Evolutionary conservation across 1,284 basidiomycete genomes (phyloP), one percentile per base, ranked within the genome.

Genomic region (Ceratobasidium sp.): DNA sequence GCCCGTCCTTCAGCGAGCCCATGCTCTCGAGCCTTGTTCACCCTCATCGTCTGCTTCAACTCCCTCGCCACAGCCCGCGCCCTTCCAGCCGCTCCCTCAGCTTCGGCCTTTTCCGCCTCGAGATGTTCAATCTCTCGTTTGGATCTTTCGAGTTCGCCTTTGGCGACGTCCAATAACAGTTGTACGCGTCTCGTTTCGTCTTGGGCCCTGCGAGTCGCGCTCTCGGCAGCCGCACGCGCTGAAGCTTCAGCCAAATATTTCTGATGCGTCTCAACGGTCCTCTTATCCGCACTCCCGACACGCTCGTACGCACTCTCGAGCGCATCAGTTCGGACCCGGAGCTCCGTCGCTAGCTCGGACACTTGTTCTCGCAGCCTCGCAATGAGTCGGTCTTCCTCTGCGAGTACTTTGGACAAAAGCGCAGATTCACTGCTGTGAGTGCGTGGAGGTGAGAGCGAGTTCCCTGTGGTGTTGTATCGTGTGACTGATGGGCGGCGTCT

Each of bases 191-290:
- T 84, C 18, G 89, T 82, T 70, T 88, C 87, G 40, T 87, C 87
- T 81, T 51, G 70, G 15, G 58, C 70, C 26, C 13, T 12, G 23
- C 90, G 85, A 76, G 87, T 87, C 80, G 89, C 89, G 61, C 88
- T 86, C 83, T 91, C 90, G 82, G 90, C 85, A 42, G 84, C 82
- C 61, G 86, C 86, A 80, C 88, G 87, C 82, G 92, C 90, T 72
- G 87, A 86, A 15, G 23, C 20, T 20, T 73, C 56, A 40, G 40
- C 70, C 70, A 63, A 26, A 46, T 40, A 73, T 40, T 63, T 73
- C 18, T 61, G 3, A 40, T 61, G 70, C 20, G 42, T 63, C n/a
- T 63, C 70, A 40, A 73, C 40, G 2, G 58, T 73, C 40, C 70
- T 40, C 26, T 63, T 51, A 20, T 73, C 58, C 42, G 70, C 58